Percentiles rank a stretch among this genome's conserved stretches.
Conservation (phyloP, 208 protist genomes). For the Trypanosoma theileri region DNA sequence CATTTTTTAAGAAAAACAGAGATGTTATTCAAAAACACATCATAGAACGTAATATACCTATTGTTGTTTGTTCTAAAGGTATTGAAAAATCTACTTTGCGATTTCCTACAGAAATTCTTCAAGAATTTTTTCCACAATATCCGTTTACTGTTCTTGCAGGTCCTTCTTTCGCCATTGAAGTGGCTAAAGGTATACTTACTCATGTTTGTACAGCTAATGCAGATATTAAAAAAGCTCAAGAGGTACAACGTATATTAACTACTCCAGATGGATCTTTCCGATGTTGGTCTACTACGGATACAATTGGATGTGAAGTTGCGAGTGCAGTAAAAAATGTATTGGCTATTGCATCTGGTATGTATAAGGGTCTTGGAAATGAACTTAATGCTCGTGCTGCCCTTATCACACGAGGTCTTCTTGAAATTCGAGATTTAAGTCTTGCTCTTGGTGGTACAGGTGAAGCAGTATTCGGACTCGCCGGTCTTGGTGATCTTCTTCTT, state of each 20-base stretch:
- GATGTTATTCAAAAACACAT: conserved; percentile 41
- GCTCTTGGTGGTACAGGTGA: conserved; percentile 74
- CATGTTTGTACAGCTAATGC: conserved; percentile 64
- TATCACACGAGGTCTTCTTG: conserved; percentile 78
- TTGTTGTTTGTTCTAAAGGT: conserved; percentile 82
- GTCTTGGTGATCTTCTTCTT: conserved; percentile 87
- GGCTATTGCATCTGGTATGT: conserved; percentile 79
- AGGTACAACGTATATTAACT: conserved; percentile 79
- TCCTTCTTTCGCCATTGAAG: conserved; percentile 89
- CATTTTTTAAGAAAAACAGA: conserved; percentile 64
- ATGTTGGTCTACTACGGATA: conserved; percentile 82
- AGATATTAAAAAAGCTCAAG: conserved; percentile 56
- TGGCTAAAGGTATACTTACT: conserved; percentile 78
- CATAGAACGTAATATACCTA: conserved; percentile 42
- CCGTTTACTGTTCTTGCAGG: conserved; percentile 77
- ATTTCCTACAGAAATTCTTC: conserved; percentile 80
- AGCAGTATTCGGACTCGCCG: conserved; percentile 86
- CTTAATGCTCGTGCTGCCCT: conserved; percentile 78
- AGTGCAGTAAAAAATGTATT: conserved; percentile 93
- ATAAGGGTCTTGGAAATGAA: conserved; percentile 69
- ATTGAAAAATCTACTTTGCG: conserved; percentile 80
- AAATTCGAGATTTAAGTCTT: conserved; percentile 82
- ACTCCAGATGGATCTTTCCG: conserved; percentile 69
- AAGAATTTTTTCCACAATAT: conserved; percentile 62
- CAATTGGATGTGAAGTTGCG: conserved; percentile 83